Conservation (phyloP, 768 basidiomycete genomes). For the Porphyrellus cyaneotinctus region DNA sequence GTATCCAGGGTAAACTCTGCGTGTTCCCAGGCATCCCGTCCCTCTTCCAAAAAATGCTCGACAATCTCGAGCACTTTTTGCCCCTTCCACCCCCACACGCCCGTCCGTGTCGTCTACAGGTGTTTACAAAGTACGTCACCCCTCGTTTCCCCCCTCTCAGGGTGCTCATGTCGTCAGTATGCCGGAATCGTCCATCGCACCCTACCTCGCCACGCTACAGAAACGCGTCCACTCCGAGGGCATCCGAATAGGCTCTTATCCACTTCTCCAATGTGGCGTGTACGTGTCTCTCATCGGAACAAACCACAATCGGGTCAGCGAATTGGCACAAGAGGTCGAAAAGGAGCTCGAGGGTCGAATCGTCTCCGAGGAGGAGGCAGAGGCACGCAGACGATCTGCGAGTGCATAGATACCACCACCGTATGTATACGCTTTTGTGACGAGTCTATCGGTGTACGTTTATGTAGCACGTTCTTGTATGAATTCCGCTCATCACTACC, state of each 20-base stretch:
- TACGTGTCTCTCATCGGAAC: conserved; percentile 59
- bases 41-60: conserved; percentile 79
- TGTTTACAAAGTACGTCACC: conserved; percentile 68
- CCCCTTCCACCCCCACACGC: conserved; percentile 72
- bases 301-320: conserved; percentile 43
- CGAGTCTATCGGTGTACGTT: too few relatives aligned
- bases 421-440: too few relatives aligned
- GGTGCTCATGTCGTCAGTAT: conserved; percentile 32
- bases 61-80: conserved; percentile 66
- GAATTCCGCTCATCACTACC: too few relatives aligned
- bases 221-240: conserved; percentile 67
- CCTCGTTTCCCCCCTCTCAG: not conserved
- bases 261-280: conserved; percentile 54
- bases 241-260: conserved; percentile 81
- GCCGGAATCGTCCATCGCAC: conserved; percentile 83
- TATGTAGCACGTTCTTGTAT: not conserved
- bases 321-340: conserved; percentile 62
- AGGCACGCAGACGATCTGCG: conserved; percentile 40
- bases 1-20: conserved; percentile 82
- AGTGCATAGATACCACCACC: conserved; percentile 8
- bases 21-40: conserved; percentile 89
- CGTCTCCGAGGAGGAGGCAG: conserved; percentile 63
- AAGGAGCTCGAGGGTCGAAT: conserved; percentile 52
- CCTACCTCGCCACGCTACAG: conserved; percentile 78
- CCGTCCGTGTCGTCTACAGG: conserved; percentile 74